Conservation (phyloP, 495 filamentous ascomycete species). For the Acidomyces sp. region DNA sequence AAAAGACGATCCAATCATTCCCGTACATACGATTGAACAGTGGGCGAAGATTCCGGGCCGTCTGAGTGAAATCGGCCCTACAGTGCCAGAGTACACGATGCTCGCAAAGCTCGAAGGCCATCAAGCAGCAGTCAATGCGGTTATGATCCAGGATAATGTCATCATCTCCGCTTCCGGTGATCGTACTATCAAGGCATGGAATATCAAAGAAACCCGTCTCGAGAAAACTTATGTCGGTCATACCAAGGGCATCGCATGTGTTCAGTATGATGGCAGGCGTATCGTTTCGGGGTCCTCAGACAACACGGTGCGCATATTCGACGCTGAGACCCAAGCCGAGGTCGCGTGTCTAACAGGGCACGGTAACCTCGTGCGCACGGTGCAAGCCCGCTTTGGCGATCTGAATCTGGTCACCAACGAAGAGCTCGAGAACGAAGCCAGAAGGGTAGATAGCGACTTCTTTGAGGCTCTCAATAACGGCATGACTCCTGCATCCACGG, state of each 20-base stretch:
- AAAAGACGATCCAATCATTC: conserved; percentile 39
- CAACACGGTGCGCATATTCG: conserved; percentile 87
- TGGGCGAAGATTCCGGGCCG: conserved; percentile 17
- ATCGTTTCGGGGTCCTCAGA: conserved; percentile 95
- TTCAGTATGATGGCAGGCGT: conserved; percentile 91
- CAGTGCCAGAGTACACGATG: conserved; percentile 49
- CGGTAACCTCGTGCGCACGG: conserved; percentile 71
- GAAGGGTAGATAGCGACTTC: conserved; percentile 56
- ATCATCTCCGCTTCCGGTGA: conserved; percentile 93
- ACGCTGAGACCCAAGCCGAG: conserved; percentile 68
- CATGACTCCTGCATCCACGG: conserved; percentile 27
- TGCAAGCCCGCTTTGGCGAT: conserved; percentile 88
- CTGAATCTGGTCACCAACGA: conserved; percentile 58
- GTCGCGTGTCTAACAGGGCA: conserved; percentile 77
- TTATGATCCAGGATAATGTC: conserved; percentile 74
- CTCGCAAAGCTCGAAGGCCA: conserved; percentile 67
- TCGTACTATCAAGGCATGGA: conserved; percentile 84
- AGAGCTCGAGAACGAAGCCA: conserved; percentile 56
- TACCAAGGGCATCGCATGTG: conserved; percentile 90
- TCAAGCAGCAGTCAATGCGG: conserved; percentile 85
- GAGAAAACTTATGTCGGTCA: conserved; percentile 70
- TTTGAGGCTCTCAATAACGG: conserved; percentile 57
- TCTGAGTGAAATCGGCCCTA: neutral
- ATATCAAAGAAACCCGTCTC: conserved; percentile 65
- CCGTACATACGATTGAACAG: conserved; percentile 52